Evolutionary conservation across 192 early-diverging fungal genomes (phyloP).

Genomic region (Helicostylum pulchrum): DNA sequence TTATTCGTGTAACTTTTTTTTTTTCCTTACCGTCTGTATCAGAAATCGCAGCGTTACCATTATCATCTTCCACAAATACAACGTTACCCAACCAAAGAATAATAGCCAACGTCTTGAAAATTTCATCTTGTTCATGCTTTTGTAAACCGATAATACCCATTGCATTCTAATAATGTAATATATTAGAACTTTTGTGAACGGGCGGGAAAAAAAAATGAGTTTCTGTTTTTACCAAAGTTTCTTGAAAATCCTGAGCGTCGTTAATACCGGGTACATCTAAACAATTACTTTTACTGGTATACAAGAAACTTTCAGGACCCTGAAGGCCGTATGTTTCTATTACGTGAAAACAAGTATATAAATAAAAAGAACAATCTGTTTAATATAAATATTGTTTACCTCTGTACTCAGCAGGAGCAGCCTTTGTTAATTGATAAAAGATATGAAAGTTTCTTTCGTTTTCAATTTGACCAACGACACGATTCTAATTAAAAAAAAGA

Average conservation of each 20-base stretch:
- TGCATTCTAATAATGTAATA: conserved; percentile 50
- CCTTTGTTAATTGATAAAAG: conserved; percentile 88
- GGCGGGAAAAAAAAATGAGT: too few relatives aligned
- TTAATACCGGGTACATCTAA: conserved; percentile 90
- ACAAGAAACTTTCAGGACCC: conserved; percentile 75
- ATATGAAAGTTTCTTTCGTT: conserved; percentile 99
- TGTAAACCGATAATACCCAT: conserved; percentile 91
- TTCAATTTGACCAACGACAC: conserved; percentile 90
- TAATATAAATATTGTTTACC: conserved; percentile 34
- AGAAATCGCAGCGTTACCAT: conserved; percentile 62
- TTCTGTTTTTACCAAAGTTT: conserved; percentile 62
- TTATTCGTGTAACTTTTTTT: background rate
- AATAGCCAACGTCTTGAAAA: conserved; percentile 89
- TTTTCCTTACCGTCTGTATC: conserved; percentile 51
- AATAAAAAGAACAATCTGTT: background rate
- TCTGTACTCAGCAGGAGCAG: conserved; percentile 69
- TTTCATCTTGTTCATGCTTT: conserved; percentile 74
- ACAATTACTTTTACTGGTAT: conserved; percentile 71
- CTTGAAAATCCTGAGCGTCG: conserved; percentile 81
- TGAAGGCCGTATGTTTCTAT: conserved; percentile 64
- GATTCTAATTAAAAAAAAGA: conserved; percentile 51
- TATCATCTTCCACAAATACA: conserved; percentile 80
- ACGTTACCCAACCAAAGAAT: conserved; percentile 97
- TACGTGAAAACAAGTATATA: background rate
- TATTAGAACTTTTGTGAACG: too few relatives aligned